Evolutionary conservation across 805 yeast genomes (phyloP).

Genomic region (Saccharomycopsis fermentans): DNA sequence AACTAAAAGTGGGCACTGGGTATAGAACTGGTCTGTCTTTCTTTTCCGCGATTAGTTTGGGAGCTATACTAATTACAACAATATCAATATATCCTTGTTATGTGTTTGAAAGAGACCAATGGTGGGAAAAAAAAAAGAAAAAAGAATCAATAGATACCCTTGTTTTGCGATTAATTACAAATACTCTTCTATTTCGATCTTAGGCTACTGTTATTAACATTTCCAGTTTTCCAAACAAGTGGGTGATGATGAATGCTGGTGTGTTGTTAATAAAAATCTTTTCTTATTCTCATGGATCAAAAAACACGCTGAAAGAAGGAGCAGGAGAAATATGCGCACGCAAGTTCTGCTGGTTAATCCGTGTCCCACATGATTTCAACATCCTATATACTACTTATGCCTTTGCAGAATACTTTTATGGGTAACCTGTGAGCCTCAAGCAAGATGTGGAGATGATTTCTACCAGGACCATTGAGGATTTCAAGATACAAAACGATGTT

Average conservation of each 20-base stretch:
- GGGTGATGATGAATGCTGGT: slow-evolving; percentile 1
- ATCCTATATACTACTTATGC: not conserved
- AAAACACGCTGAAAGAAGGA: not conserved
- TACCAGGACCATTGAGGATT: too few species aligned
- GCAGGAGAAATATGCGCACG: not conserved
- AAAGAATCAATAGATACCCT: not conserved
- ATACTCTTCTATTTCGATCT: not conserved
- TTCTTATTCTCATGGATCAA: not conserved
- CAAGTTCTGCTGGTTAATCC: not conserved
- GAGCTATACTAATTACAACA: not conserved
- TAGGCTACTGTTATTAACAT: not conserved
- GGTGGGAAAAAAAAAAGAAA: too few species aligned
- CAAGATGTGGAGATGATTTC: too few species aligned
- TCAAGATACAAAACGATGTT: too few species aligned
- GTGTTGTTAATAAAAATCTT: slow-evolving; percentile 2
- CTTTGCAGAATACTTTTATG: too few species aligned
- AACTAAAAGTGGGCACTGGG: not conserved
- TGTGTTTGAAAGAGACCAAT: not conserved
- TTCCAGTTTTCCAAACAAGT: not conserved
- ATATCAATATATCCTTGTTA: not conserved
- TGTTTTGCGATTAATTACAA: not conserved
- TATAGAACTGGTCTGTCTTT: not conserved
- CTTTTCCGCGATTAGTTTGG: not conserved
- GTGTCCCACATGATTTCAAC: not conserved
- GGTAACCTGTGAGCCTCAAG: too few species aligned